Evolutionary conservation across 2,329 filamentous ascomycete species (phyloP).

Genomic region (Calonectria henricotiae): DNA sequence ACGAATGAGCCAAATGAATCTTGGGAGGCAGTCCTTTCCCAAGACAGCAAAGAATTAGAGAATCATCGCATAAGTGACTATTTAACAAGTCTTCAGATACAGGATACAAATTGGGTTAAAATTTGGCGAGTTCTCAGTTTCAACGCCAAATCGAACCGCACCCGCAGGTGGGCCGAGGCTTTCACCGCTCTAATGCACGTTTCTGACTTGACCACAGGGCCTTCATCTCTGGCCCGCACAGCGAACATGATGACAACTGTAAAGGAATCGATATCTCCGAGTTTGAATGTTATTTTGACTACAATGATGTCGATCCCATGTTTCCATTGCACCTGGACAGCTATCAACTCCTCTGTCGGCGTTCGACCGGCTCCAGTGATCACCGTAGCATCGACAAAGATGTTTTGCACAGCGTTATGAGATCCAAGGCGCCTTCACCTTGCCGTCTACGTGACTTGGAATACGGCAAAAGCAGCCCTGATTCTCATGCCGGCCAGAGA

Average conservation of each 20-base stretch:
- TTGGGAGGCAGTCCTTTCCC: too few species aligned
- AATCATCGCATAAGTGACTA: too few species aligned
- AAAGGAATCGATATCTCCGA: not conserved
- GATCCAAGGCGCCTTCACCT: not conserved
- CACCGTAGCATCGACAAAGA: conserved; percentile 4
- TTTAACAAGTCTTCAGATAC: too few species aligned
- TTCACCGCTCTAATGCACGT: too few species aligned
- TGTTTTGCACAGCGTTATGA: conserved; percentile 22
- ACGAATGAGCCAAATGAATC: too few species aligned
- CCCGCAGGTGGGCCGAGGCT: too few species aligned
- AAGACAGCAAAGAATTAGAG: too few species aligned
- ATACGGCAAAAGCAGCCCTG: conserved; percentile 4
- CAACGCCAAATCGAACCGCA: too few species aligned
- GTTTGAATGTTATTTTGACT: not conserved
- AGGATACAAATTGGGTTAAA: too few species aligned
- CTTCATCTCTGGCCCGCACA: not conserved
- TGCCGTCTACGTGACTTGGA: not conserved
- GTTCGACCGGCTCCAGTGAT: not conserved
- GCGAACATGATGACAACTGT: conserved; percentile 7
- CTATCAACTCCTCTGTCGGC: conserved; percentile 1
- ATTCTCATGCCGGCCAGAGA: not conserved
- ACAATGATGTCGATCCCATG: conserved; percentile 6
- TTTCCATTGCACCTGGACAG: conserved; percentile 26
- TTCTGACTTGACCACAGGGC: too few species aligned
- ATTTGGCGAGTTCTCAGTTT: too few species aligned